phyloP scores from a whole-genome alignment of 2,329 filamentous ascomycete species.

The Metarhizium guizhouense region DNA sequence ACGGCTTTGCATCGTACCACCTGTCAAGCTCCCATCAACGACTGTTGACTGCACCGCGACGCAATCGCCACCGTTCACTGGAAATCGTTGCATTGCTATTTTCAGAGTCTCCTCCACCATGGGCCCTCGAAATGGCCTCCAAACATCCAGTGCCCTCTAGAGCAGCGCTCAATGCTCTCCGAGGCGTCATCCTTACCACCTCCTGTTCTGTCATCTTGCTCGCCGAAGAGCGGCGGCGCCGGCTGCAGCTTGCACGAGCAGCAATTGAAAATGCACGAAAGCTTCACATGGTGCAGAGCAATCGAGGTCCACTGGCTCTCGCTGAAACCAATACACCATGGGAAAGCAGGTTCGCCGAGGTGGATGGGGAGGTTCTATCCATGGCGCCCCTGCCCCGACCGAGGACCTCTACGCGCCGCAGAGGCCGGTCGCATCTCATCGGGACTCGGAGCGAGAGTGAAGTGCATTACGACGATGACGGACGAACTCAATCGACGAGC shows the following conservation, averaged over 20 bases:
- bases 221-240: constrained; percentile 47
- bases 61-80: neutral
- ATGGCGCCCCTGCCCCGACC: constrained; percentile 9
- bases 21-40: neutral
- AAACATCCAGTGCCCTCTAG: constrained; percentile 43
- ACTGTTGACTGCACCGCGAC: neutral
- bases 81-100: neutral
- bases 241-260: constrained; percentile 40
- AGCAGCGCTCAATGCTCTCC: constrained; percentile 45
- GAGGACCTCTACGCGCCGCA: constrained; percentile 20
- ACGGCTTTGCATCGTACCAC: neutral
- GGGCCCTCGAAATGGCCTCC: constrained; percentile 32
- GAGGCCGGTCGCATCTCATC: constrained; percentile 10
- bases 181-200: constrained; percentile 46
- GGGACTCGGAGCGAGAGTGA: neutral
- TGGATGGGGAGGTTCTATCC: constrained; percentile 17
- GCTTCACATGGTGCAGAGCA: constrained; percentile 31
- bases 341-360: constrained; percentile 10
- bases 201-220: constrained; percentile 47
- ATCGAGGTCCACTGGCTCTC: constrained; percentile 19
- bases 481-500: neutral
- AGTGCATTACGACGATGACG: constrained; percentile 1
- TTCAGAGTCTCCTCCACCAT: constrained; percentile 9
- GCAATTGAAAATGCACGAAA: constrained; percentile 45
- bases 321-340: constrained; percentile 15